These are phyloP conservation scores for Leucocoprinus birnbaumii DNA, from an alignment of 768 basidiomycete genomes.

Conservation along the genomic window DNA sequence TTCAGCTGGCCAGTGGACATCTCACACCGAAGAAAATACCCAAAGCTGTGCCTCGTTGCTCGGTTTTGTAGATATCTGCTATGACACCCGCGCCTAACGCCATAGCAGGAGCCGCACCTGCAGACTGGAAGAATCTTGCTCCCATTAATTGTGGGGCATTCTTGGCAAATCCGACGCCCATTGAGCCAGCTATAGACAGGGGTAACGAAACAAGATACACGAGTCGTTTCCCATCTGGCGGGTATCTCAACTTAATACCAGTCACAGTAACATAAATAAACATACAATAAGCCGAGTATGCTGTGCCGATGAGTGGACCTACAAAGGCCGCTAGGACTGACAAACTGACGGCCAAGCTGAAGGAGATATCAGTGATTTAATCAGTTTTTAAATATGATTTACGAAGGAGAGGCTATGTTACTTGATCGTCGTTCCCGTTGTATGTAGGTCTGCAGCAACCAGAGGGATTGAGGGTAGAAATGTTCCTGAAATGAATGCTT, in stretches of 20 bases:
- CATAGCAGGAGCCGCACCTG: constrained; percentile 54
- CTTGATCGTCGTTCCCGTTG: constrained; percentile 20
- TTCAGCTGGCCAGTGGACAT: neutral
- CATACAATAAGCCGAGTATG: constrained; percentile 34
- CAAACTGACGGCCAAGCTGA: constrained; percentile 27
- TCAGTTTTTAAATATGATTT: too few species aligned
- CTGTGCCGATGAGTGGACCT: constrained; percentile 25
- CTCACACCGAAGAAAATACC: constrained; percentile 52
- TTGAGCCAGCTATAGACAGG: constrained; percentile 52
- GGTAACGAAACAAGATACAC: constrained; percentile 62
- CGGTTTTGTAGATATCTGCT: constrained; percentile 59
- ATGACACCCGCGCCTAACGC: constrained; percentile 54
- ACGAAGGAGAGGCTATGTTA: neutral
- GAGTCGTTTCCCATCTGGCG: constrained; percentile 55
- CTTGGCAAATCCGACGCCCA: constrained; percentile 50
- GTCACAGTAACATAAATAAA: neutral
- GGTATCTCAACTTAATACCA: neutral
- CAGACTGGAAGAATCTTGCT: constrained; percentile 60
- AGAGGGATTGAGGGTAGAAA: constrained; percentile 24
- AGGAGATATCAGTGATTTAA: neutral
- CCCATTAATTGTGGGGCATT: constrained; percentile 45
- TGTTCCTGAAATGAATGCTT: constrained; percentile 21
- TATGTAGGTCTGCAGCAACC: constrained; percentile 21
- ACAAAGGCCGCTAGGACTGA: constrained; percentile 28
- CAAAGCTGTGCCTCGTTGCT: constrained; percentile 54